Conservation (phyloP, 75 land plant genomes). For the Pinus tabuliformis region DNA sequence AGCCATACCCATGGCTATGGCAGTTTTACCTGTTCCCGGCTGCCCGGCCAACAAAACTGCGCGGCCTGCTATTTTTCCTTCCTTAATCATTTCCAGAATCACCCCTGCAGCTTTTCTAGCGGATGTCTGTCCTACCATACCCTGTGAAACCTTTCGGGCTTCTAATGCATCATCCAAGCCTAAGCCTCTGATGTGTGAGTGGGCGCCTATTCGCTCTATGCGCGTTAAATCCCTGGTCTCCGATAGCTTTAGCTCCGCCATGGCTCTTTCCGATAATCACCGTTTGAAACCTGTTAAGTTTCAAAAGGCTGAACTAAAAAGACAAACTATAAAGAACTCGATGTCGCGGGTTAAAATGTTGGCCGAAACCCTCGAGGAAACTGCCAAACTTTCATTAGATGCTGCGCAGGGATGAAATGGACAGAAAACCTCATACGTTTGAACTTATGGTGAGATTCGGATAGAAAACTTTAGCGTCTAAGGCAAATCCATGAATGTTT, state of each 20-base stretch:
- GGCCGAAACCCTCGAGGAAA: too few relatives aligned
- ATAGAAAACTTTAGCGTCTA: too few relatives aligned
- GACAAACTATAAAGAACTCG: too few relatives aligned
- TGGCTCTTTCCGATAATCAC: not conserved
- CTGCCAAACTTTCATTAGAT: too few relatives aligned
- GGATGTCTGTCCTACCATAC: constrained; percentile 90
- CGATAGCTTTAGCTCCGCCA: constrained; percentile 84
- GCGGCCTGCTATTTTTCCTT: constrained; percentile 88
- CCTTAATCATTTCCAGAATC: constrained; percentile 79
- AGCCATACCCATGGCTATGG: constrained; percentile 98
- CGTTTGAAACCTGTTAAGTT: too few relatives aligned
- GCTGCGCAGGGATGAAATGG: too few relatives aligned
- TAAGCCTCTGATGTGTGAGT: constrained; percentile 96
- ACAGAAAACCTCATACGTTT: too few relatives aligned
- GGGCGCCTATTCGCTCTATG: constrained; percentile 94
- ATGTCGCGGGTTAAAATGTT: too few relatives aligned
- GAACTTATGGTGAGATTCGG: too few relatives aligned
- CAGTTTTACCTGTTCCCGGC: constrained; percentile 98
- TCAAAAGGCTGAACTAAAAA: too few relatives aligned
- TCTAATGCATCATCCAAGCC: constrained; percentile 87
- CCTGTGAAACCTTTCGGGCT: constrained; percentile 81
- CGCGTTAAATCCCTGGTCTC: constrained; percentile 81
- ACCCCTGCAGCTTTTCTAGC: constrained; percentile 96
- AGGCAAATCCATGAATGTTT: too few relatives aligned
- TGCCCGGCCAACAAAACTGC: constrained; percentile 89